These are phyloP conservation scores for Gastroboletus turbinatus DNA, from an alignment of 1,284 basidiomycete species.

Conservation along the genomic window DNA sequence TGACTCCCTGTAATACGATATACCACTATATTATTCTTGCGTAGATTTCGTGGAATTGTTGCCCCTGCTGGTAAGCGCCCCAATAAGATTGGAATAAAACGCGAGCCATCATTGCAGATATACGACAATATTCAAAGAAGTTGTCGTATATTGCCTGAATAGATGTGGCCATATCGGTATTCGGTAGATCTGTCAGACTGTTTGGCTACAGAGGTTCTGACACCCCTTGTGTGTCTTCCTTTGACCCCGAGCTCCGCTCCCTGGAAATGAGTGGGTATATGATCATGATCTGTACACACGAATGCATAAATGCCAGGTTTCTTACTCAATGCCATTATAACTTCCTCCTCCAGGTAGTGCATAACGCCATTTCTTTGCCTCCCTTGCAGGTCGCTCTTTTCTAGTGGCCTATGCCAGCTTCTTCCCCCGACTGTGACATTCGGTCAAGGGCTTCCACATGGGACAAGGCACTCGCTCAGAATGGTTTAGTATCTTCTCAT, in stretches of 20 bases:
- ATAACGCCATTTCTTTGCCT: slow-evolving; percentile 23
- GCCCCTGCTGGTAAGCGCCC: slow-evolving; percentile 35
- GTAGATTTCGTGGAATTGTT: slow-evolving; percentile 24
- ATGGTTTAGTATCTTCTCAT: slow-evolving; percentile 41
- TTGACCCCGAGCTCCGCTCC: slow-evolving; percentile 43
- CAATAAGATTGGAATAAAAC: slow-evolving; percentile 38
- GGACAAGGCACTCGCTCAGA: slow-evolving; percentile 38
- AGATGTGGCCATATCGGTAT: slow-evolving; percentile 46
- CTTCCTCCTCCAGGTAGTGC: slow-evolving; percentile 27
- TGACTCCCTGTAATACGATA: slow-evolving; percentile 47
- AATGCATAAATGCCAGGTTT: slow-evolving; percentile 39
- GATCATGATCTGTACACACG: slow-evolving; percentile 38
- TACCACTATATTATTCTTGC: slow-evolving; percentile 49
- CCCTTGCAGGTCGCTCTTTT: slow-evolving; percentile 20
- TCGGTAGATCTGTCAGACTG: slow-evolving; percentile 48
- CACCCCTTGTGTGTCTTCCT: slow-evolving; percentile 44
- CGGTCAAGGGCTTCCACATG: slow-evolving; percentile 38
- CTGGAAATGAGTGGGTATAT: slow-evolving; percentile 43
- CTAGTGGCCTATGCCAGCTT: slow-evolving; percentile 32
- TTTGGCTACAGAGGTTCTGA: slow-evolving; percentile 44
- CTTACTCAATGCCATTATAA: slow-evolving; percentile 34
- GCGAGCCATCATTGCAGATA: slow-evolving; percentile 37
- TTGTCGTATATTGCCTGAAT: slow-evolving; percentile 38
- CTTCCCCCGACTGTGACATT: slow-evolving; percentile 27
- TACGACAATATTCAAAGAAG: slow-evolving; percentile 33